Base-by-base conservation (phyloP, 23 red algal genomes). In the Gracilaria gracilis region DNA sequence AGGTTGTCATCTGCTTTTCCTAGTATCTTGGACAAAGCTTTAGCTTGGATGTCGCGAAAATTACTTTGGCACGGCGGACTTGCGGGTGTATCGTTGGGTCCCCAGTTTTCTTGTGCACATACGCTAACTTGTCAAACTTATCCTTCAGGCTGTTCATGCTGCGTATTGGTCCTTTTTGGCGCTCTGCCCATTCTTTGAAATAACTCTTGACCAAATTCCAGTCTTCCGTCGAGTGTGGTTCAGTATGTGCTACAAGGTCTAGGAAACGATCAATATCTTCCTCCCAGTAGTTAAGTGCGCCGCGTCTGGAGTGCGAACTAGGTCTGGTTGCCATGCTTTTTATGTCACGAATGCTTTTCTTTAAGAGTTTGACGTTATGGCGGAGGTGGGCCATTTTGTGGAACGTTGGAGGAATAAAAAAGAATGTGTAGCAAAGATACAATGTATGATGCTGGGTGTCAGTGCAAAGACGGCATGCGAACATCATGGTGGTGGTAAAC, bases 261-360 rank as follows among this genome's bases (percentile, higher is more conserved):
- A 61, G 31, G 20, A 82, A 16, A 61, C 17, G 20, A 19, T 82
- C 15, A 27, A 57, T 21, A 62, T 82, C 79, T 23, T 49, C 24
- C n/a, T 61, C 23, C 37, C 44, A 61, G 79, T 58, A 82, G 79
- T 82, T 82, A 23, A 53, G 79, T 29, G 79, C 79, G 14, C 48
- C 49, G 25, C 0, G 15, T 7, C 79, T 0, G 1, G 51, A 55
- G 16, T 55, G 51, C 8, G 51, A 15, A 19, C 17, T 55, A 2
- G 42, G 5, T 11, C 11, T 46, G 42, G 42, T 11, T 11, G 11
- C 42, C 42, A 46, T 7, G n/a, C n/a, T n/a, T n/a, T n/a, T n/a
- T n/a, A n/a, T n/a, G n/a, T n/a, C n/a, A n/a, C n/a, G n/a, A n/a
- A n/a, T n/a, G n/a, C n/a, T 48, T 5, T 48, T 48, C 12, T 12